Evolutionary conservation across 2,329 filamentous ascomycete genomes (phyloP).

Genomic region (Dactylonectria estremocensis): DNA sequence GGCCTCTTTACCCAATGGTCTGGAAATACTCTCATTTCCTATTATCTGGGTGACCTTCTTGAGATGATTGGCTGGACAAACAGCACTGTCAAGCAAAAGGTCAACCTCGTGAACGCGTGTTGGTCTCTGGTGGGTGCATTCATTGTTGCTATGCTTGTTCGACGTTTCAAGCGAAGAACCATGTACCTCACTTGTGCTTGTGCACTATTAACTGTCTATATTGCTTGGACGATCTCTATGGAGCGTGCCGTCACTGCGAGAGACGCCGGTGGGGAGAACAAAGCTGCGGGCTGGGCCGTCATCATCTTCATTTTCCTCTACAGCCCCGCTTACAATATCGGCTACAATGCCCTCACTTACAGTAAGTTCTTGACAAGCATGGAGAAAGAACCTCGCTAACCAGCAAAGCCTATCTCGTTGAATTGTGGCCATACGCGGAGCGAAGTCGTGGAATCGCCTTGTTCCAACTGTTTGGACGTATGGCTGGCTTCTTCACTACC

Average conservation of each 20-base stretch:
- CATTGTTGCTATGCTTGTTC: conserved; percentile 4
- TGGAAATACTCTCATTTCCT: conserved; percentile 60
- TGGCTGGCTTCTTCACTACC: conserved; percentile 40
- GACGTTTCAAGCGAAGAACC: conserved; percentile 24
- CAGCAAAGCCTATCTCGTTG: conserved; percentile 64
- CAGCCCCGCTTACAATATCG: conserved; percentile 44
- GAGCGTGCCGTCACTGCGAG: conserved; percentile 54
- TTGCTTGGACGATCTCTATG: conserved; percentile 66
- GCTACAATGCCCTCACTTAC: conserved; percentile 74
- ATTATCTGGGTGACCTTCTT: conserved; percentile 37
- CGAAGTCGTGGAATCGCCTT: conserved; percentile 68
- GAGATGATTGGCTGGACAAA: conserved; percentile 16
- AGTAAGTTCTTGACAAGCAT: conserved; percentile 52
- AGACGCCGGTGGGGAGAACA: conserved; percentile 46
- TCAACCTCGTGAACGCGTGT: conserved; percentile 4
- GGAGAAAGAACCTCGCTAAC: neutral
- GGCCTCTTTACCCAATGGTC: conserved; percentile 69
- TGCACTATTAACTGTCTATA: conserved; percentile 67
- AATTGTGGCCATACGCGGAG: conserved; percentile 70
- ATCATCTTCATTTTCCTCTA: conserved; percentile 65
- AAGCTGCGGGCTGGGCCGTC: conserved; percentile 55
- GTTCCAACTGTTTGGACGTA: conserved; percentile 61
- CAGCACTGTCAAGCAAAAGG: conserved; percentile 5
- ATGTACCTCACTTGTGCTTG: conserved; percentile 55
- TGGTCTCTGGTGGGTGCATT: conserved; percentile 6